Percentiles rank a stretch among this genome's conserved stretches.
Evolutionary conservation across 2,329 filamentous ascomycete genomes (phyloP).

Genomic region (Pseudogymnoascus sp.): DNA sequence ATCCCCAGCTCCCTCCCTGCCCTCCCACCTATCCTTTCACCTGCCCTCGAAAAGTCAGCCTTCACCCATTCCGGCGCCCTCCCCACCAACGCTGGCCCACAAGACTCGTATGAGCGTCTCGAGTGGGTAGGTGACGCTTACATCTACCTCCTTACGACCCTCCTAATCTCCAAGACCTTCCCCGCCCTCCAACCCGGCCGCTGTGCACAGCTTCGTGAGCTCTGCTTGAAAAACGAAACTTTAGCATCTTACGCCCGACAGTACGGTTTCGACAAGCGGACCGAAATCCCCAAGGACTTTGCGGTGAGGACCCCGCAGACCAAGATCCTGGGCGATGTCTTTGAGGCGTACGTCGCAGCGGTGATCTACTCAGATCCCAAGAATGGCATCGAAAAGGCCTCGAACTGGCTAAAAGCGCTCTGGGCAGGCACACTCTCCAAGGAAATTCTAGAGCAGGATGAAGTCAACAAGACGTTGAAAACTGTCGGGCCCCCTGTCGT

Average conservation of each 20-base stretch:
- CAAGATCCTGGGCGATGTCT: slow-evolving; percentile 78
- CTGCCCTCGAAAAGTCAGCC: slow-evolving; percentile 49
- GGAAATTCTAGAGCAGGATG: slow-evolving; percentile 38
- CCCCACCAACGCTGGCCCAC: slow-evolving; percentile 20
- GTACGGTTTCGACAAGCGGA: slow-evolving; percentile 62
- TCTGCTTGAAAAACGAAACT: slow-evolving; percentile 71
- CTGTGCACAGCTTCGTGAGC: slow-evolving; percentile 67
- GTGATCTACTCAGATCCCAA: slow-evolving; percentile 58
- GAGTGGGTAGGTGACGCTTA: slow-evolving; percentile 89
- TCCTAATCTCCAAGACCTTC: slow-evolving; percentile 68
- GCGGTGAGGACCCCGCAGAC: slow-evolving; percentile 31
- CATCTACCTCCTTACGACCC: slow-evolving; percentile 66
- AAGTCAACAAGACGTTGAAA: background rate
- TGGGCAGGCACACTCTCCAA: slow-evolving; percentile 59
- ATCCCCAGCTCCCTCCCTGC: slow-evolving; percentile 43
- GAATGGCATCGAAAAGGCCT: slow-evolving; percentile 51
- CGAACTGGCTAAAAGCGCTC: slow-evolving; percentile 64
- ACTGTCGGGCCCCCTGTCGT: background rate
- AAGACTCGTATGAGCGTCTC: slow-evolving; percentile 63
- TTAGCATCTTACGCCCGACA: slow-evolving; percentile 58
- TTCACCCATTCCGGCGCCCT: slow-evolving; percentile 50
- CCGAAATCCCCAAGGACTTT: slow-evolving; percentile 46
- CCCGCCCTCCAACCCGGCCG: slow-evolving; percentile 55
- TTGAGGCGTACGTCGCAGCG: slow-evolving; percentile 83
- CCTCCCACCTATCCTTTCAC: slow-evolving; percentile 52